Evolutionary conservation across 805 yeast species (phyloP).

Genomic region (Kodamaea lidongshanica): DNA sequence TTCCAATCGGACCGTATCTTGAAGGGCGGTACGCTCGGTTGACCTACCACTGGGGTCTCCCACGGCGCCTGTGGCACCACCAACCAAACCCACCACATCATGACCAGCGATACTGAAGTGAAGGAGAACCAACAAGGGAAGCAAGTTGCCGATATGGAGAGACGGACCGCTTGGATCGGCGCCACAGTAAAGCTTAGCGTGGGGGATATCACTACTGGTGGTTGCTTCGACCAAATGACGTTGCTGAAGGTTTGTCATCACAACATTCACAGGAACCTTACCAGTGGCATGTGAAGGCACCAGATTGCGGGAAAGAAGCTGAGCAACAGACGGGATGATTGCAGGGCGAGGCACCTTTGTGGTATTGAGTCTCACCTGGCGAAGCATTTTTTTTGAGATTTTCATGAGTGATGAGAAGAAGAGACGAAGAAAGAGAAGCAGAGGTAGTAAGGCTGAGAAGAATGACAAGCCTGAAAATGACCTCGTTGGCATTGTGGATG

Average conservation of each 20-base stretch:
- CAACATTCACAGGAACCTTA: no score
- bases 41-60: conserved; percentile 95
- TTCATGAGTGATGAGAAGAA: conserved; percentile 13
- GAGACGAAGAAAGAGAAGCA: conserved; percentile 28
- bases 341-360: no score
- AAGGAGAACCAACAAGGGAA: conserved; percentile 78
- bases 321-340: no score
- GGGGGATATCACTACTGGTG: conserved; percentile 32
- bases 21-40: conserved; percentile 64
- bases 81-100: conserved; percentile 74
- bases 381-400: not conserved
- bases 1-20: conserved; percentile 39
- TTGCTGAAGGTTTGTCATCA: conserved; percentile 30
- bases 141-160: conserved; percentile 81
- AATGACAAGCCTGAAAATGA: conserved; percentile 6
- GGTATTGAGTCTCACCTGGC: no score
- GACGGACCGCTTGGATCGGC: conserved; percentile 95
- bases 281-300: no score
- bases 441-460: conserved; percentile 11
- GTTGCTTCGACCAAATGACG: conserved; percentile 34
- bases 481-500: conserved; percentile 6
- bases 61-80: conserved; percentile 92
- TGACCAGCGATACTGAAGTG: conserved; percentile 87
- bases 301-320: no score
- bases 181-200: conserved; percentile 69